Evolutionary conservation across 2,329 filamentous ascomycete genomes (phyloP).

Genomic region (Trichoderma afroharzianum): DNA sequence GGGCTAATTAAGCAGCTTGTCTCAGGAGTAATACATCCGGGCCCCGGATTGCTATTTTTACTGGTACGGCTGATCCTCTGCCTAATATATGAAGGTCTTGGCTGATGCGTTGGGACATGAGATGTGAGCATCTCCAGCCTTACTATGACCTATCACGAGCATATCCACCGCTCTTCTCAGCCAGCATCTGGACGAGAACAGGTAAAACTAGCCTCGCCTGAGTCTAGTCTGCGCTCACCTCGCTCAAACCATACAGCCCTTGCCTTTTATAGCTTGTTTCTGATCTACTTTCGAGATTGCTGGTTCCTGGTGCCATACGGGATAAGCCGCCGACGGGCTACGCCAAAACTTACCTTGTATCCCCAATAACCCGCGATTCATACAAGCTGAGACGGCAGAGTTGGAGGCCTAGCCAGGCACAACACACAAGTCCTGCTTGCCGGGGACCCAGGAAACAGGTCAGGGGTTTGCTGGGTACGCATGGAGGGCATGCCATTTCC

Average conservation of each 20-base stretch:
- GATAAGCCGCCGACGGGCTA: neutral
- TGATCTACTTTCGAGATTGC: neutral
- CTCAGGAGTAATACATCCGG: neutral
- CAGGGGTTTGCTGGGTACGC: conserved; percentile 2
- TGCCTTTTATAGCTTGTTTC: neutral
- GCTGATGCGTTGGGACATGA: neutral
- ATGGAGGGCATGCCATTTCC: conserved; percentile 16
- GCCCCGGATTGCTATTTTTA: neutral
- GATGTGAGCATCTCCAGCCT: conserved; percentile 6
- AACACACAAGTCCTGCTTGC: neutral
- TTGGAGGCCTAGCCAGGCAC: conserved; percentile 3
- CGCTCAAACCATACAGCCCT: neutral
- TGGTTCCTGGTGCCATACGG: conserved; percentile 1
- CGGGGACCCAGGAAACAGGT: neutral
- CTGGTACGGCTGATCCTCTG: neutral
- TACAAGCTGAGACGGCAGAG: neutral
- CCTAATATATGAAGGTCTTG: neutral
- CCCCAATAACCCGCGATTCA: neutral
- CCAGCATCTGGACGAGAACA: neutral
- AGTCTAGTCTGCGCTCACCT: neutral
- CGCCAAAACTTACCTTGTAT: neutral
- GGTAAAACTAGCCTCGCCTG: neutral
- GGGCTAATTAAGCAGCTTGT: neutral
- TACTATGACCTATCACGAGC: neutral
- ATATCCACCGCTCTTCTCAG: conserved; percentile 10